Percentiles rank a stretch among this genome's conserved stretches.
phyloP scores from a whole-genome alignment of 768 basidiomycete genomes.

The Termitomyces sp. region DNA sequence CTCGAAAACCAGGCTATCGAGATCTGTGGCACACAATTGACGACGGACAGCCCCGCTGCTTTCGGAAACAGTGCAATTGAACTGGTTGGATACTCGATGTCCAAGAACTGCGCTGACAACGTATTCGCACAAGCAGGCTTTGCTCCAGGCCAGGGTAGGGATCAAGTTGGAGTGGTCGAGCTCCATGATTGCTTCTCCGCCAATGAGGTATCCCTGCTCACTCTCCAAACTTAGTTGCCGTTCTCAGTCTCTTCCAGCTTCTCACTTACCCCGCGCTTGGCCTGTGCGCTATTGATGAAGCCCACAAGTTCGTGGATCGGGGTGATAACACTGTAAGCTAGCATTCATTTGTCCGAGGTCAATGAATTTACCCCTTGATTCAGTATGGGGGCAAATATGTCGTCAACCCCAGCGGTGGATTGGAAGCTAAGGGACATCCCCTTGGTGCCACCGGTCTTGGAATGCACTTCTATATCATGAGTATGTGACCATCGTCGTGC shows the following conservation, averaged over 20 bases:
- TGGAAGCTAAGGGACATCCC: constrained; percentile 88
- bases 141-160: constrained; percentile 52
- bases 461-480: constrained; percentile 85
- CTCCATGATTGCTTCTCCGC: constrained; percentile 84
- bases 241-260: constrained; percentile 39
- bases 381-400: constrained; percentile 85
- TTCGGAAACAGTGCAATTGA: constrained; percentile 78
- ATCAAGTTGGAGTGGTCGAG: constrained; percentile 80
- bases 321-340: constrained; percentile 74
- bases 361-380: neutral
- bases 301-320: constrained; percentile 67
- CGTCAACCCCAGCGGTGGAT: constrained; percentile 78
- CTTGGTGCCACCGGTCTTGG: constrained; percentile 79
- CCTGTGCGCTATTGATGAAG: constrained; percentile 59
- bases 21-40: constrained; percentile 59
- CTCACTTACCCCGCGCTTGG: constrained; percentile 80
- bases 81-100: constrained; percentile 77
- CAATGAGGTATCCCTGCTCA: constrained; percentile 50
- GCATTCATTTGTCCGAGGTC: neutral
- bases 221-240: neutral
- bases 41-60: constrained; percentile 60
- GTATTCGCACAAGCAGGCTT: constrained; percentile 73
- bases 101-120: constrained; percentile 59
- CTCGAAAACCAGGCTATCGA: constrained; percentile 88
- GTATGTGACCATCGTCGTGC: constrained; percentile 30